Evolutionary conservation across 2,329 filamentous ascomycete species (phyloP).

Genomic region (Xylaria polymorpha): DNA sequence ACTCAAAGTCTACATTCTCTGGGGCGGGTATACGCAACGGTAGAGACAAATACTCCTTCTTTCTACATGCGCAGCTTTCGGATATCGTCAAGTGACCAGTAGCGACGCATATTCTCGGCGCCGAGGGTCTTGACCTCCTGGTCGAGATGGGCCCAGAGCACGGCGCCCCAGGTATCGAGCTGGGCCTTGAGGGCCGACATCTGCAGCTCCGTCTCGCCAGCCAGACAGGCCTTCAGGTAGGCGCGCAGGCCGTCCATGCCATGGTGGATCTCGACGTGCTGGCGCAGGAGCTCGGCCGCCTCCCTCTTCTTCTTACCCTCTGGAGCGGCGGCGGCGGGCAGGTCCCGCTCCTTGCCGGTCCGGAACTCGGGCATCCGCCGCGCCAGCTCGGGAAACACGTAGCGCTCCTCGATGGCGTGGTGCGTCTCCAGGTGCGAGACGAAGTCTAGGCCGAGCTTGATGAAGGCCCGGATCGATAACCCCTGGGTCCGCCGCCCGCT

Average conservation of each 20-base stretch:
- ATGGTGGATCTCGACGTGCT: conserved; percentile 82
- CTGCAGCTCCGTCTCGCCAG: conserved; percentile 70
- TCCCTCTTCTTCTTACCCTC: conserved; percentile 41
- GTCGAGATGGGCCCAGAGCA: conserved; percentile 85
- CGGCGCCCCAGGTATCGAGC: conserved; percentile 81
- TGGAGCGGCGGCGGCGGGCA: neutral
- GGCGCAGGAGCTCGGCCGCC: conserved; percentile 73
- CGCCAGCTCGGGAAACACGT: conserved; percentile 83
- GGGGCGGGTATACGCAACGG: too few relatives aligned
- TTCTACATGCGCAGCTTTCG: conserved; percentile 72
- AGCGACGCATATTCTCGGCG: conserved; percentile 88
- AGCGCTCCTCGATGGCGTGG: conserved; percentile 84
- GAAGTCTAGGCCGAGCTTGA: conserved; percentile 76
- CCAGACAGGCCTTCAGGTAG: conserved; percentile 72
- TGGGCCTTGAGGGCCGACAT: conserved; percentile 71
- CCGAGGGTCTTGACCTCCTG: conserved; percentile 83
- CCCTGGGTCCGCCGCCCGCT: conserved; percentile 67
- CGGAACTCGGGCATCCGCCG: conserved; percentile 82
- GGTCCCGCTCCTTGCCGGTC: conserved; percentile 38
- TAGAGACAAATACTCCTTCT: neutral
- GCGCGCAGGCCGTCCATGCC: conserved; percentile 75
- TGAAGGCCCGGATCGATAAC: conserved; percentile 76
- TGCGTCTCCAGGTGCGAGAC: conserved; percentile 77
- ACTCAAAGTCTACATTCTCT: too few relatives aligned
- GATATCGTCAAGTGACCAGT: conserved; percentile 84